Conservation (phyloP, 306 rosid species). For the Elaeagnus macrophylla region DNA sequence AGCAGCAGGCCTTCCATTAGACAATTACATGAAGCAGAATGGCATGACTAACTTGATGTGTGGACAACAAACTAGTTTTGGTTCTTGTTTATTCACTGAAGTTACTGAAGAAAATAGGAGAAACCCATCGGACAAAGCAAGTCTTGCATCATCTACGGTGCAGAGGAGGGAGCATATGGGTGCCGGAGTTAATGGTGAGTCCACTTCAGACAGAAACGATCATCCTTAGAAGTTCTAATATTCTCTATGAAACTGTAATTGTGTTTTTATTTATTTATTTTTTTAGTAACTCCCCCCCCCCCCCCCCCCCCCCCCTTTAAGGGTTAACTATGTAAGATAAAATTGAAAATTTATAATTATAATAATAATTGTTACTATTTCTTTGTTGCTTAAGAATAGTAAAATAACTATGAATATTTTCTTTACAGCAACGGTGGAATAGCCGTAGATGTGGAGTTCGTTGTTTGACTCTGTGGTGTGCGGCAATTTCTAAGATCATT, state of each 20-base stretch:
- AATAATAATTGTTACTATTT: too few relatives aligned
- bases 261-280: conserved; percentile 6
- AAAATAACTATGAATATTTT: too few relatives aligned
- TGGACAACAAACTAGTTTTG: conserved; percentile 27
- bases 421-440: too few relatives aligned
- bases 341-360: too few relatives aligned
- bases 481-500: too few relatives aligned
- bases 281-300: too few relatives aligned
- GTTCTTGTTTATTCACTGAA: conserved; percentile 28
- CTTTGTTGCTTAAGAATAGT: too few relatives aligned
- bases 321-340: too few relatives aligned
- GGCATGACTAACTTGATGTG: conserved; percentile 25
- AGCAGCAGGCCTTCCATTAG: conserved; percentile 20
- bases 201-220: conserved; percentile 37
- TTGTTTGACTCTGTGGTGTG: too few relatives aligned
- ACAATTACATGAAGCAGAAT: conserved; percentile 29
- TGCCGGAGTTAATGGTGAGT: conserved; percentile 21
- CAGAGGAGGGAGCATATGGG: conserved; percentile 40
- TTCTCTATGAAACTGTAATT: conserved; percentile 15
- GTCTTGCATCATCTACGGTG: conserved; percentile 24
- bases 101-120: conserved; percentile 34
- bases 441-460: too few relatives aligned
- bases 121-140: conserved; percentile 31
- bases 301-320: too few relatives aligned
- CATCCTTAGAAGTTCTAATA: not conserved